phyloP scores from a whole-genome alignment of 306 rosid species.

The Pyrus pyrifolia region DNA sequence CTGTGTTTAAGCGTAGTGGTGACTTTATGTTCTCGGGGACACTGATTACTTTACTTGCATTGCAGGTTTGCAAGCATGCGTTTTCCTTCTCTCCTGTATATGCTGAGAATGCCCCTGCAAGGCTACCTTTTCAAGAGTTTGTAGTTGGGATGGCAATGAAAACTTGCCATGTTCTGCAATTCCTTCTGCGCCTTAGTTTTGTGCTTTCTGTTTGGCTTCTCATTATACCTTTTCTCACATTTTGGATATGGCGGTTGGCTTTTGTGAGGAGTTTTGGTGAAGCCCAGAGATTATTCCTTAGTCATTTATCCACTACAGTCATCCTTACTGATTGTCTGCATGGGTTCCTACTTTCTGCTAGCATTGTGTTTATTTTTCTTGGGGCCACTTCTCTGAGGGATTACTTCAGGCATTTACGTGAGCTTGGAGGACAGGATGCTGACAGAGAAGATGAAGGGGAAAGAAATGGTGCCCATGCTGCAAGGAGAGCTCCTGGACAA shows the following conservation, averaged over 20 bases:
- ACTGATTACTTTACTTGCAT: conserved; percentile 10
- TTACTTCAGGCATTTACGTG: conserved; percentile 93
- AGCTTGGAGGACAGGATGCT: conserved; percentile 92
- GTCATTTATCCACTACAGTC: conserved; percentile 79
- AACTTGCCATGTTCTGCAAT: conserved; percentile 94
- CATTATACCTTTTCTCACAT: conserved; percentile 92
- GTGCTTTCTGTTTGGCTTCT: conserved; percentile 97
- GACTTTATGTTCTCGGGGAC: background rate
- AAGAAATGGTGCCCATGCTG: conserved; percentile 86
- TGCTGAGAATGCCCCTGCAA: conserved; percentile 91
- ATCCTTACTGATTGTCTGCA: conserved; percentile 96
- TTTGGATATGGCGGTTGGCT: conserved; percentile 99
- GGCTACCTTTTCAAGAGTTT: conserved; percentile 98
- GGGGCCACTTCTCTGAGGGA: conserved; percentile 98
- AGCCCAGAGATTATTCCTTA: conserved; percentile 88
- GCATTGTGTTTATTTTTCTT: conserved; percentile 94
- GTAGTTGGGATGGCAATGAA: conserved; percentile 96
- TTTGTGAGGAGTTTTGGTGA: conserved; percentile 96
- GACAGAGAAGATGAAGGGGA: conserved; percentile 94
- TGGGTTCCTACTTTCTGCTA: conserved; percentile 95
- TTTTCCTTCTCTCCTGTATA: conserved; percentile 96
- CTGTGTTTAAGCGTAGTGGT: background rate
- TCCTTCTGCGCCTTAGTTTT: conserved; percentile 89
- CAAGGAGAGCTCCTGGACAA: conserved; percentile 86
- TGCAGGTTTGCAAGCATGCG: conserved; percentile 96